These are phyloP conservation scores for Lentinula aciculospora DNA, from an alignment of 768 basidiomycete species.

Conservation along the genomic window DNA sequence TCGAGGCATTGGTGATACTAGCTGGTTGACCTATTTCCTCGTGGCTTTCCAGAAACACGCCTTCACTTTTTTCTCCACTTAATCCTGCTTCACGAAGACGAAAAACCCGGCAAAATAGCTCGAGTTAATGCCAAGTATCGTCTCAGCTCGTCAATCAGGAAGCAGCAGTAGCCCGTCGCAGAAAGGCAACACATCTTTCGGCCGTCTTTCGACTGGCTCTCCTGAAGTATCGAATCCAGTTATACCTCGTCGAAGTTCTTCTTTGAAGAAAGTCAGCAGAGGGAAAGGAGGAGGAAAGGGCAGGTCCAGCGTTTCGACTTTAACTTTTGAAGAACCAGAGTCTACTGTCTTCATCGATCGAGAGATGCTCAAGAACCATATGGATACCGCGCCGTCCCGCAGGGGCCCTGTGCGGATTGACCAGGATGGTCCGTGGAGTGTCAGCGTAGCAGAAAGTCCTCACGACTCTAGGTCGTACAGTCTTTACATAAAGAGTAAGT, in stretches of 20 bases:
- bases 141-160: conserved; percentile 1
- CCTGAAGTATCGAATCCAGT: too few relatives aligned
- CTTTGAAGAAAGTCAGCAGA: not conserved
- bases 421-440: conserved; percentile 81
- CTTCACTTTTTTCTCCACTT: not conserved
- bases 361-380: conserved; percentile 5
- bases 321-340: conserved; percentile 8
- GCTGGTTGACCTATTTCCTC: not conserved
- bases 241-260: not conserved
- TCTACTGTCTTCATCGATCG: conserved; percentile 8
- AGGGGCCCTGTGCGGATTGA: conserved; percentile 60
- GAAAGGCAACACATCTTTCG: not conserved
- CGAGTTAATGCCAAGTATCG: not conserved
- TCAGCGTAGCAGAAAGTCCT: conserved; percentile 83
- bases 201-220: not conserved
- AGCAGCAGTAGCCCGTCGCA: conserved; percentile 3
- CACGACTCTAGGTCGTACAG: conserved; percentile 69
- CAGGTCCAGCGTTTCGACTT: not conserved
- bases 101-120: not conserved
- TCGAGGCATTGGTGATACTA: not conserved
- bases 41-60: not conserved
- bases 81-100: not conserved
- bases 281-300: conserved; percentile 1
- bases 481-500: conserved; percentile 89
- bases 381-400: conserved; percentile 20